These are phyloP conservation scores for Euphorbia neoarborescens DNA, from an alignment of 441 rosid species.

Conservation along the genomic window DNA sequence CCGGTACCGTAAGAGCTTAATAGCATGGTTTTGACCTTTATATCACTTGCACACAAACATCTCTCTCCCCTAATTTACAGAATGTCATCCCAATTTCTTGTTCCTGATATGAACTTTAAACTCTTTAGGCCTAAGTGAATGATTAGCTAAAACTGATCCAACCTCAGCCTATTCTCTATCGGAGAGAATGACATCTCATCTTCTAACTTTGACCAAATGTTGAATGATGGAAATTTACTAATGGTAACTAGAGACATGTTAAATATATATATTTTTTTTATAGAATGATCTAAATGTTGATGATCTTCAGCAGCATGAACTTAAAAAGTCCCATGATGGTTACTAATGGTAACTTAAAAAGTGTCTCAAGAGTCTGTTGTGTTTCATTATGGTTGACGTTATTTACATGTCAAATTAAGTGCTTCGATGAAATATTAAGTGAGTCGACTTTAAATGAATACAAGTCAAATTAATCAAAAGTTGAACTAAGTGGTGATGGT, in stretches of 20 bases:
- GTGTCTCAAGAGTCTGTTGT: background rate
- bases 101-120: too few species aligned
- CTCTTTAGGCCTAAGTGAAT: too few species aligned
- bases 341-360: too few species aligned
- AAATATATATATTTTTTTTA: too few species aligned
- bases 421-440: background rate
- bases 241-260: background rate
- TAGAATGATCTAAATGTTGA: background rate
- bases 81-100: too few species aligned
- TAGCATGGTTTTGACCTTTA: too few species aligned
- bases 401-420: background rate
- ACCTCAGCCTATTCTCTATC: too few species aligned
- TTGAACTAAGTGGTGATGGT: background rate
- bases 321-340: too few species aligned
- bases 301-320: background rate
- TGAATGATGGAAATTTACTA: background rate
- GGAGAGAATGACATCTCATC: background rate
- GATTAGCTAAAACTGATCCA: too few species aligned
- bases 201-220: background rate
- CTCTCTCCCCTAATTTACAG: too few species aligned
- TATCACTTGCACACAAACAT: too few species aligned
- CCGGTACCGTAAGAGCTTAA: too few species aligned
- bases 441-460: background rate
- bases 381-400: background rate
- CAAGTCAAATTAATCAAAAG: background rate